These are phyloP conservation scores for Flammula alnicola DNA, from an alignment of 1,284 basidiomycete species.

Conservation along the genomic window DNA sequence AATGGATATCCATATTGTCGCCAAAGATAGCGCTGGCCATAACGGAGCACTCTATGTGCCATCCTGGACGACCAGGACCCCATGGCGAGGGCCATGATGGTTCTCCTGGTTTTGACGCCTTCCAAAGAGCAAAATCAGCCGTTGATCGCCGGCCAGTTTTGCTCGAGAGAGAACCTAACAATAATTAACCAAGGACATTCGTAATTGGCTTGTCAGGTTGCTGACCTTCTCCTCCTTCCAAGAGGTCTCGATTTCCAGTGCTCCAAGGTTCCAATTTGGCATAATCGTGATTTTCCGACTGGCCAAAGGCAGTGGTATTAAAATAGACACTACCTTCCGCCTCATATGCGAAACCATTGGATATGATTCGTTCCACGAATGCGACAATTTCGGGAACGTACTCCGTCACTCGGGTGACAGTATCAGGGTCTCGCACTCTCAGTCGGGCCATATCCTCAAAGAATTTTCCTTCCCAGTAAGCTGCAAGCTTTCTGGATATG, in stretches of 20 bases:
- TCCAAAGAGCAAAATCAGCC: slow-evolving; percentile 98
- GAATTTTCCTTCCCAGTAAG: slow-evolving; percentile 91
- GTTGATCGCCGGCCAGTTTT: slow-evolving; percentile 65
- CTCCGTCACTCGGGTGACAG: slow-evolving; percentile 94
- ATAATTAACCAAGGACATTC: slow-evolving; percentile 9
- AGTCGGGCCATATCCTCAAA: slow-evolving; percentile 94
- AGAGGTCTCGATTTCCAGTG: slow-evolving; percentile 88
- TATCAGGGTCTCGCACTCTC: slow-evolving; percentile 87
- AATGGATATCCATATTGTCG: slow-evolving; percentile 96
- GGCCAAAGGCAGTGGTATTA: slow-evolving; percentile 89
- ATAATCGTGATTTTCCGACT: slow-evolving; percentile 71
- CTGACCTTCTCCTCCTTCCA: slow-evolving; percentile 93
- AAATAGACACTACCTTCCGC: slow-evolving; percentile 94
- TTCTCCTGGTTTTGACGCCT: slow-evolving; percentile 97
- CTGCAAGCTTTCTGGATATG: slow-evolving; percentile 84
- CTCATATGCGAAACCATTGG: slow-evolving; percentile 92
- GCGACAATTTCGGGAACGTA: slow-evolving; percentile 95
- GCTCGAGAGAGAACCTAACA: slow-evolving; percentile 59
- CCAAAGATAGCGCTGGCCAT: slow-evolving; percentile 97
- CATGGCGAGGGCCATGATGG: slow-evolving; percentile 97
- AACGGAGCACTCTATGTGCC: slow-evolving; percentile 99
- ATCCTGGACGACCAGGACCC: slow-evolving; percentile 97
- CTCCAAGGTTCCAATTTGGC: slow-evolving; percentile 97
- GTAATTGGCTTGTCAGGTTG: not conserved
- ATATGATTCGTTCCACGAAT: slow-evolving; percentile 87